These are phyloP conservation scores for Senna tora DNA, from an alignment of 306 rosid species.

Conservation along the genomic window DNA sequence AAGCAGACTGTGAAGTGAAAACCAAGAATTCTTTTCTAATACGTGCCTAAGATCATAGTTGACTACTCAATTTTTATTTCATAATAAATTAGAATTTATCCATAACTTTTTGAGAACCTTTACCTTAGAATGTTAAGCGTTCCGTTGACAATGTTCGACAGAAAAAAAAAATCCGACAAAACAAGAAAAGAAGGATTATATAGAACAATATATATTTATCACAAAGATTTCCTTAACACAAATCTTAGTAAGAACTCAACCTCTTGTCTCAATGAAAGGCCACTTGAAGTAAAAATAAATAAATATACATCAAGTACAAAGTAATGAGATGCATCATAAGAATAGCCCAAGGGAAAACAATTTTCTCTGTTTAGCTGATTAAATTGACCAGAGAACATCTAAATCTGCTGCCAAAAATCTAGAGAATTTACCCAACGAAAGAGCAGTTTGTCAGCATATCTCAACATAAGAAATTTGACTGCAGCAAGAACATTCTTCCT, in stretches of 20 bases:
- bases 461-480: slow-evolving; percentile 57
- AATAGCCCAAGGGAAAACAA: slow-evolving; percentile 21
- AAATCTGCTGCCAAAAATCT: neutral
- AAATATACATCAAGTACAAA: slow-evolving; percentile 9
- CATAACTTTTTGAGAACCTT: neutral
- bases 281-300: slow-evolving; percentile 21
- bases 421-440: slow-evolving; percentile 80
- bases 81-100: no score
- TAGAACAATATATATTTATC: slow-evolving; percentile 17
- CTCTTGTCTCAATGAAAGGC: neutral
- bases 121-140: neutral
- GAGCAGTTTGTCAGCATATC: slow-evolving; percentile 58
- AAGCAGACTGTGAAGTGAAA: neutral
- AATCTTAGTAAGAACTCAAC: slow-evolving; percentile 27
- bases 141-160: neutral
- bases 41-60: neutral
- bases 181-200: neutral
- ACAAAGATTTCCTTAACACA: slow-evolving; percentile 20
- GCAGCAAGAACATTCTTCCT: slow-evolving; percentile 64
- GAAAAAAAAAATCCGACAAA: neutral
- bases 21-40: neutral
- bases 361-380: slow-evolving; percentile 15
- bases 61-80: neutral
- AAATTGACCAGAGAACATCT: slow-evolving; percentile 8
- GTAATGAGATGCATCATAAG: slow-evolving; percentile 14